These are phyloP conservation scores for Diaporthe nobilis DNA, from an alignment of 2,329 filamentous ascomycete genomes.

Conservation along the genomic window DNA sequence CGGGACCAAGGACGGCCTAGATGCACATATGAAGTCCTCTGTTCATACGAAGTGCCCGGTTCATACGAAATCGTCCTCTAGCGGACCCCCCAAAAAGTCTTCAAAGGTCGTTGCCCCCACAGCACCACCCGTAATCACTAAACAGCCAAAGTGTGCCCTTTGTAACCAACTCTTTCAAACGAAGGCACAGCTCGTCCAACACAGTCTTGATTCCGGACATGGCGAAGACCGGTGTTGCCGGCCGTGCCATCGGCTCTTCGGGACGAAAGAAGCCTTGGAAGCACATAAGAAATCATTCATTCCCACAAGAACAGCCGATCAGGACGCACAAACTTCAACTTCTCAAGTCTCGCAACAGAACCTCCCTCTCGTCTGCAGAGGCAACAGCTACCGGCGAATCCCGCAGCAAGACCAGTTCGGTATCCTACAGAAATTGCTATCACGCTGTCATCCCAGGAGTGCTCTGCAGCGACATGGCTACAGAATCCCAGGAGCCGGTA, in stretches of 20 bases:
- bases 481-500: neutral
- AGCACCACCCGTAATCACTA: neutral
- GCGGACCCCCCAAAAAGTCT: neutral
- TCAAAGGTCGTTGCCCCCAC: neutral
- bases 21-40: neutral
- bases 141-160: neutral
- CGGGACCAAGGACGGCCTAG: neutral
- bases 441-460: neutral
- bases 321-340: neutral
- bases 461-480: conserved; percentile 1
- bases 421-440: neutral
- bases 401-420: neutral
- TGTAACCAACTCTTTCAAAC: neutral
- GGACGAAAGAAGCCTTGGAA: neutral
- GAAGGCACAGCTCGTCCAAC: neutral
- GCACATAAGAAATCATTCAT: neutral
- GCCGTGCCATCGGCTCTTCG: neutral
- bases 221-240: neutral
- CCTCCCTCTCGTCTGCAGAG: neutral
- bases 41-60: neutral
- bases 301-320: neutral
- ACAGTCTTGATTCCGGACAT: neutral
- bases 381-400: neutral
- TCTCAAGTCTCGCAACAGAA: neutral
- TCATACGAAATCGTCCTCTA: neutral